Base-by-base conservation (phyloP, 768 basidiomycete species). In the Russula emetica region DNA sequence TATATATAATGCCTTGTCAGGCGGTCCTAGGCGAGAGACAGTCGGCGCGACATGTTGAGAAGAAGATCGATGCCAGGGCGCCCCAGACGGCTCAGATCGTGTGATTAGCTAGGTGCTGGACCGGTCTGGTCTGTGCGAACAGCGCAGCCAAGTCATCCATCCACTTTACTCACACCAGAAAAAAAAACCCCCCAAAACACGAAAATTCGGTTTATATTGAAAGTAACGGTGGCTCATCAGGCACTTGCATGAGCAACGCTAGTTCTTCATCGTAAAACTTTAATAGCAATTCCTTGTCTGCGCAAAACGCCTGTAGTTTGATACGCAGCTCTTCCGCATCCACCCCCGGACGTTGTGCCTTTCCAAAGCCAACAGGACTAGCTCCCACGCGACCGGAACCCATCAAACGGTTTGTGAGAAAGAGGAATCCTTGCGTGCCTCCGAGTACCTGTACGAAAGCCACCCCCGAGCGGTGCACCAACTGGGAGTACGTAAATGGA, bases 401-500 rank as follows among this genome's bases (percentile, higher is more conserved):
- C 80, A 92, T 88, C 62, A 95, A 77, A 26, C 94, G 79, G 72
- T 98, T 98, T 59, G 90, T 94, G 69, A 94, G 78, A 79, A 95
- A 96, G 63, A 93, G 74, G 74, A 94, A 95, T 0, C 94, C 94
- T 59, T 87, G 79, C 4, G 80, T 73, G 1, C 86, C 91, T 2
- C 88, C 91, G 5, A 94, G 71, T 62, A 96, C 87, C 72, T 97
- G 94, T 10, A 94, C 85, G 71, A 98, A 93, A 10, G 92, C 94
- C 26, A 90, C 84, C 1, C 97, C 97, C 5, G 88, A 84, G 55
- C 87, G 85, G 71, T 97, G 96, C 34, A 97, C 89, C 72, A 92
- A 98, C 72, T 98, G 96, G 22, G 93, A 90, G 74, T 93, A 83
- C 66, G 82, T 80, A 77, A 85, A 91, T 5, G 86, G 80, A 47